These are phyloP conservation scores for Russula foetens DNA, from an alignment of 768 basidiomycete species.

Conservation along the genomic window DNA sequence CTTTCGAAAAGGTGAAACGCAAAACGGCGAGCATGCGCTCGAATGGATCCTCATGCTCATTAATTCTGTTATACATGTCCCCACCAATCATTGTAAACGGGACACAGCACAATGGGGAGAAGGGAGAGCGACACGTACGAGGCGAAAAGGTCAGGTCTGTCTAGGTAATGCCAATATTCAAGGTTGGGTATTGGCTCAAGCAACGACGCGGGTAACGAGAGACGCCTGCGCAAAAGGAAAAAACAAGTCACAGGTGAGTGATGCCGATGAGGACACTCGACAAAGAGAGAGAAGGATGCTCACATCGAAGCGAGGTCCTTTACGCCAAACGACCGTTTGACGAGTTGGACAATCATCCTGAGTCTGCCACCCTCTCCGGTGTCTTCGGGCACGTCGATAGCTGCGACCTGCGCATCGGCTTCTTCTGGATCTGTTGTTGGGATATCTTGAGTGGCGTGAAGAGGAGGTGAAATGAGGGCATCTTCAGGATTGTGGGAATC, in stretches of 20 bases:
- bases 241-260: not conserved
- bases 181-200: conserved; percentile 93
- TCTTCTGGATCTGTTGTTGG: not conserved
- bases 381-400: conserved; percentile 32
- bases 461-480: not conserved
- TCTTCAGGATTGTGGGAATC: not conserved
- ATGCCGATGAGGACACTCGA: not conserved
- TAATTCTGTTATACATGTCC: conserved; percentile 51
- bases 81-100: not conserved
- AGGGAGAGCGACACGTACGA: conserved; percentile 48
- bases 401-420: conserved; percentile 1
- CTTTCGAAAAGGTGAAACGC: conserved; percentile 85
- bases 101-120: not conserved
- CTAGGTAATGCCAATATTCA: conserved; percentile 93
- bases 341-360: conserved; percentile 86
- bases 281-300: conserved; percentile 15
- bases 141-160: conserved; percentile 85
- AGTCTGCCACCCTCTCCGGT: conserved; percentile 84
- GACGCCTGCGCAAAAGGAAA: conserved; percentile 47
- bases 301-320: conserved; percentile 96
- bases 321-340: conserved; percentile 87
- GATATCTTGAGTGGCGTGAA: not conserved
- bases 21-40: conserved; percentile 91
- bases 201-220: conserved; percentile 87
- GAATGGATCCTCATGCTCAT: conserved; percentile 87